These are phyloP conservation scores for Heritiera fomes DNA, from an alignment of 345 rosid genomes.

Conservation along the genomic window DNA sequence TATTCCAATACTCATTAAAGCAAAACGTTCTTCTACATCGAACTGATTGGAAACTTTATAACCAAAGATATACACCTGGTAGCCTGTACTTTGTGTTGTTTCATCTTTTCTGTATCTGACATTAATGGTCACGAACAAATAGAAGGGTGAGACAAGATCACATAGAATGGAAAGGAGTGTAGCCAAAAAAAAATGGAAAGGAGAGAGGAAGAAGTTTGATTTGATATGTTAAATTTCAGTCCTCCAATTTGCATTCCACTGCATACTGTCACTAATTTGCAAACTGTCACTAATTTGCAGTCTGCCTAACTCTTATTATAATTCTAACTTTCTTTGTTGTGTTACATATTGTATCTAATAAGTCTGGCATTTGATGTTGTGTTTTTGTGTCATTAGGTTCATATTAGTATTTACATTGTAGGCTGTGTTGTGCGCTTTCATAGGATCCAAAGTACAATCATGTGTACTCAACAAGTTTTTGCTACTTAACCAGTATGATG, in stretches of 20 bases:
- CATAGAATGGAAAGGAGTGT: not conserved
- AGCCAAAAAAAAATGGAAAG: too few relatives aligned
- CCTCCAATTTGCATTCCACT: not conserved
- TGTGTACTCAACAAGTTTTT: not conserved
- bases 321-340: not conserved
- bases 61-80: too few relatives aligned
- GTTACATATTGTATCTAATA: slow-evolving; percentile 3
- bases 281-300: not conserved
- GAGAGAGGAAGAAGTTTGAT: not conserved
- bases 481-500: too few relatives aligned
- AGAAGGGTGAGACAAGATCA: too few relatives aligned
- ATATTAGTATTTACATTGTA: slow-evolving; percentile 24
- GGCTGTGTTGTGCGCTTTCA: slow-evolving; percentile 84
- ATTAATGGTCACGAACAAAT: too few relatives aligned
- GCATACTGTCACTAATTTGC: not conserved
- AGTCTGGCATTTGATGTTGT: not conserved
- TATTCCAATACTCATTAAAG: too few relatives aligned
- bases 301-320: not conserved
- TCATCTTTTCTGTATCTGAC: too few relatives aligned
- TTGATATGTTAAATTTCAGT: not conserved
- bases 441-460: slow-evolving; percentile 72
- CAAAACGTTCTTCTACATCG: too few relatives aligned
- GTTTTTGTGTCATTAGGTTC: not conserved
- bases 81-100: too few relatives aligned
- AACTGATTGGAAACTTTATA: too few relatives aligned